These are phyloP conservation scores for Aureobasidium sp. DNA, from an alignment of 2,329 filamentous ascomycete species.

Conservation along the genomic window DNA sequence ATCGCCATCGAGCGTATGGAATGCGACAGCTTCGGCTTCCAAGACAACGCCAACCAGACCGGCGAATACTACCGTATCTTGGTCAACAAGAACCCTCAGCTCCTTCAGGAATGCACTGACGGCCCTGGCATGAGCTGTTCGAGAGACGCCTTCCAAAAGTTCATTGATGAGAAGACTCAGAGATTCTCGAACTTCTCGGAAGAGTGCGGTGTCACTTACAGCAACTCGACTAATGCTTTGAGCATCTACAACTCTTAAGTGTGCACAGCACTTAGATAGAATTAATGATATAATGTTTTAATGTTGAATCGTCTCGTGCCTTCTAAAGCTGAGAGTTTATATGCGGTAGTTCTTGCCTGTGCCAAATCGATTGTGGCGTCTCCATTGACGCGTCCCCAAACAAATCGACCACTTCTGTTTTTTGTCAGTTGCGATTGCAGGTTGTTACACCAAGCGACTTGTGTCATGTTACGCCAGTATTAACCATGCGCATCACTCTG, in stretches of 20 bases:
- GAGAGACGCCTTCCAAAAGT: constrained; percentile 35
- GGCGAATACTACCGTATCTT: constrained; percentile 48
- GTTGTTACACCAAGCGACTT: too few relatives aligned
- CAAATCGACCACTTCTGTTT: background rate
- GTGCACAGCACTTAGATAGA: background rate
- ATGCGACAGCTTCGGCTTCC: constrained; percentile 52
- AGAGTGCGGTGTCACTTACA: constrained; percentile 37
- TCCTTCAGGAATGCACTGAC: constrained; percentile 41
- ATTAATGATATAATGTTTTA: constrained; percentile 11
- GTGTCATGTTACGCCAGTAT: background rate
- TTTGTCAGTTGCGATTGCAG: background rate
- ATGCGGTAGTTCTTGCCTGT: background rate
- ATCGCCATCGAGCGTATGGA: constrained; percentile 59
- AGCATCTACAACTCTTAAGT: constrained; percentile 24
- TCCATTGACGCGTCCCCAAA: background rate
- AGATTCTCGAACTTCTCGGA: constrained; percentile 38
- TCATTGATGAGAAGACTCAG: constrained; percentile 36
- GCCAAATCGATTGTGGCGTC: background rate
- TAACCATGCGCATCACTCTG: background rate
- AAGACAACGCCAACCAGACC: constrained; percentile 32
- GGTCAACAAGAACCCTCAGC: constrained; percentile 46
- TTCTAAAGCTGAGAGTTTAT: background rate
- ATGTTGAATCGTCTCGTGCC: background rate
- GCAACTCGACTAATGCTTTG: constrained; percentile 37
- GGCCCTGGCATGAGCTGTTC: constrained; percentile 47